Conservation (phyloP, 306 rosid species). For the Prunus mongolica region DNA sequence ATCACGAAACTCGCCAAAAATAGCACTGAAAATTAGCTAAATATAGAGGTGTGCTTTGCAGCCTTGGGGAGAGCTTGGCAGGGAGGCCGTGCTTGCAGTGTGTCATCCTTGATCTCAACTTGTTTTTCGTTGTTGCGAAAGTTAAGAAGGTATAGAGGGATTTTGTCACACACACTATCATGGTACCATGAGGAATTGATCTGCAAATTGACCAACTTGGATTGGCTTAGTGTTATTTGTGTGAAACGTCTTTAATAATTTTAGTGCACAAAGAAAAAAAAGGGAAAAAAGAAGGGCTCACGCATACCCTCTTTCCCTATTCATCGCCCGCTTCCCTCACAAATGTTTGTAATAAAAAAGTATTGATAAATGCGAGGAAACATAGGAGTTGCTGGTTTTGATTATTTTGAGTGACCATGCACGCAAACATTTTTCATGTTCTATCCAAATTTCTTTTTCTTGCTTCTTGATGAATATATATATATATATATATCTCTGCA, state of each 20-base stretch:
- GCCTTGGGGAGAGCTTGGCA: background rate
- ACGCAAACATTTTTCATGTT: constrained; percentile 19
- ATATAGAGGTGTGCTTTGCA: constrained; percentile 4
- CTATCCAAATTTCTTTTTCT: background rate
- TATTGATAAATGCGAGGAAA: background rate
- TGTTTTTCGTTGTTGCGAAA: background rate
- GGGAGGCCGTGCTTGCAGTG: background rate
- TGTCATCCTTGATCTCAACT: background rate
- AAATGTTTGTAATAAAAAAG: background rate
- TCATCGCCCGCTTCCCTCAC: constrained; percentile 22
- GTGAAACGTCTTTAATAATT: constrained; percentile 1
- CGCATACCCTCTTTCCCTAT: constrained; percentile 26
- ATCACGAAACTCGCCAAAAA: constrained; percentile 11
- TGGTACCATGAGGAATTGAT: rapidly evolving
- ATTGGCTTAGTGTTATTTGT: background rate
- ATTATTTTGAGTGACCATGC: background rate
- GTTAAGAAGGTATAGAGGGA: too few relatives aligned
- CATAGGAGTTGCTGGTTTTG: background rate
- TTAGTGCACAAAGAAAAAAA: background rate
- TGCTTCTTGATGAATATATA: background rate
- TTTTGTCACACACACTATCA: too few relatives aligned
- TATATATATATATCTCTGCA: background rate
- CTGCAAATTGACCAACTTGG: background rate
- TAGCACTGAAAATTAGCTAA: background rate
- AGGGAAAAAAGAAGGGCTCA: background rate